Evolutionary conservation across 805 yeast genomes (phyloP).

Genomic region (Tetrapisispora namnaoensis): DNA sequence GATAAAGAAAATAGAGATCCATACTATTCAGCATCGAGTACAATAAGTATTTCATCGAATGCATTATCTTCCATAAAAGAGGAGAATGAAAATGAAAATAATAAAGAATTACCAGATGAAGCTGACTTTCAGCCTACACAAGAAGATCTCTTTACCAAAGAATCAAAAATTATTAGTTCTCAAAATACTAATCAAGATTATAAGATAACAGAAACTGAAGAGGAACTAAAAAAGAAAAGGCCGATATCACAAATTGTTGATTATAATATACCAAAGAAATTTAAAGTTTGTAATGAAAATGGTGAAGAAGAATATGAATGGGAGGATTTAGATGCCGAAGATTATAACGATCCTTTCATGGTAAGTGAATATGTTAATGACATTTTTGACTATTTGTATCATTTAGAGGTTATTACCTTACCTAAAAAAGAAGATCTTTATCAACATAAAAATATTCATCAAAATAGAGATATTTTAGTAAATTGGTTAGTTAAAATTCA

Average conservation of each 20-base stretch:
- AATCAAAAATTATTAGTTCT: background rate
- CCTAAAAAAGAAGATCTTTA: conserved; percentile 38
- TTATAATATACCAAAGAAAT: conserved; percentile 27
- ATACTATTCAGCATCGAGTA: conserved; percentile 3
- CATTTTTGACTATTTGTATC: conserved; percentile 70
- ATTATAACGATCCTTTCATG: conserved; percentile 76
- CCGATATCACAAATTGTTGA: conserved; percentile 29
- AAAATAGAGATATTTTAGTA: conserved; percentile 65
- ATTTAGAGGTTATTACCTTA: conserved; percentile 59
- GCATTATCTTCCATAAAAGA: conserved; percentile 13
- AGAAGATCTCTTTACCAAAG: background rate
- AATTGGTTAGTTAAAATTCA: conserved; percentile 93
- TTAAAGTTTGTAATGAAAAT: conserved; percentile 25
- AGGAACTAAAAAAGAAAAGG: conserved; percentile 16
- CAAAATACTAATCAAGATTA: background rate
- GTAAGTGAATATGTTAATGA: conserved; percentile 87
- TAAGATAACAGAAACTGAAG: background rate
- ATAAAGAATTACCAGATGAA: background rate
- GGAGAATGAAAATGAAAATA: conserved; percentile 6
- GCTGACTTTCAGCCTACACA: conserved; percentile 4
- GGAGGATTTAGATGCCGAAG: conserved; percentile 78
- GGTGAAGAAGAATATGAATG: conserved; percentile 35
- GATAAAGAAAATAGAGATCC: conserved; percentile 24
- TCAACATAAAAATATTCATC: conserved; percentile 35
- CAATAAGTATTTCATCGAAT: conserved; percentile 3